phyloP scores from a whole-genome alignment of 768 basidiomycete species.

The Dendrothele bispora region DNA sequence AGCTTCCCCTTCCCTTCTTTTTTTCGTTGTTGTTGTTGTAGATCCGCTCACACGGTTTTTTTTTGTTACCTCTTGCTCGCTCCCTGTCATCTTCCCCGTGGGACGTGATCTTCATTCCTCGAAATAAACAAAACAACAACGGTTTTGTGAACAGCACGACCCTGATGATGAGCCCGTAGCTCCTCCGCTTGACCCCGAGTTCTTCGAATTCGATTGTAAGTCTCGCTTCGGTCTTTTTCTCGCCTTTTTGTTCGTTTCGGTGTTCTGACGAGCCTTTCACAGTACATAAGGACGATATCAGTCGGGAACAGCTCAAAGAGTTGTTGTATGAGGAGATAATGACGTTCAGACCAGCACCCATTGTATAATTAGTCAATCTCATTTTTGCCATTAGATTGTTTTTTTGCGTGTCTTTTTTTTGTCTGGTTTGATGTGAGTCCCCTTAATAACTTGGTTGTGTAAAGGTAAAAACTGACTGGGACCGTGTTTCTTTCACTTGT shows the following conservation, averaged over 20 bases:
- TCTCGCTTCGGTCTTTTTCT: too few species aligned
- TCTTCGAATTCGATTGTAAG: constrained; percentile 96
- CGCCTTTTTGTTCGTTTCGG: not conserved
- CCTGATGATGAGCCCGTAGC: constrained; percentile 96
- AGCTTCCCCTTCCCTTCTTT: constrained; percentile 25
- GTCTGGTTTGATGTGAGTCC: too few species aligned
- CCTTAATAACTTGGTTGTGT: too few species aligned
- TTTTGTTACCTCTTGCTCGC: too few species aligned
- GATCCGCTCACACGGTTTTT: too few species aligned
- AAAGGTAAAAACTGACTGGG: too few species aligned
- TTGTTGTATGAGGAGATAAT: constrained; percentile 94
- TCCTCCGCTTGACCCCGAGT: constrained; percentile 91
- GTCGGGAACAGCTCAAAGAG: constrained; percentile 92
- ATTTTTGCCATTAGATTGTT: too few species aligned
- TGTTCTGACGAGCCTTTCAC: constrained; percentile 6
- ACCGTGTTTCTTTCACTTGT: too few species aligned
- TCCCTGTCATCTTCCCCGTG: constrained; percentile 9
- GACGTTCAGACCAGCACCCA: constrained; percentile 73
- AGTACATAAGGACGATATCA: constrained; percentile 97
- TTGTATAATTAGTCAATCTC: constrained; percentile 25
- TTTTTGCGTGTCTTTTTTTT: too few species aligned
- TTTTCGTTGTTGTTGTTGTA: too few species aligned
- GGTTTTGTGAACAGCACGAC: constrained; percentile 74
- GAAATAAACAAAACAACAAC: too few species aligned
- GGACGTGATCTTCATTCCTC: too few species aligned